Evolutionary conservation across 371 early-diverging fungal genomes (phyloP), one percentile per base, ranked within the genome.

Genomic region (Homolaphlyctis polyrhiza): DNA sequence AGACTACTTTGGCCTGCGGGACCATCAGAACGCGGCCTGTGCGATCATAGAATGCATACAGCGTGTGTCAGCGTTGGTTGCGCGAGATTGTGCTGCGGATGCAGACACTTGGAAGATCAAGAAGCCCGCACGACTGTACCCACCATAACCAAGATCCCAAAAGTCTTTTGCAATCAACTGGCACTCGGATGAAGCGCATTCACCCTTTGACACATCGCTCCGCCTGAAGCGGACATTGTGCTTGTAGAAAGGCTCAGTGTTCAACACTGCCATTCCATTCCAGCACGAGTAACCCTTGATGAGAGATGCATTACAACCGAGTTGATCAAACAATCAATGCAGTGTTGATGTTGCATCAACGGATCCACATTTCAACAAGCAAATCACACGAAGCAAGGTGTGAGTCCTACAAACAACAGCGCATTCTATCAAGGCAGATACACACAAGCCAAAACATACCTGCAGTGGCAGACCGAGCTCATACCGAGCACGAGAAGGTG

Each of bases 261-360:
- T 70, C 5, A 83, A 54, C 13, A 81, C 72, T 0, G 74, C 70
- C 39, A 69, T 54, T 34, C 82, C 82, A 61, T 83, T 83, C 83
- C 81, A 81, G 61, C 80, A 81, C 58, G 82, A 81, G 47, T 72
- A 73, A 25, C 69, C 77, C 58, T 83, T 79, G 49, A 71, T 69
- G 8, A 81, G 84, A 13, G n/a, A n/a, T n/a, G n/a, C n/a, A n/a
- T n/a, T n/a, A n/a, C n/a, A n/a, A n/a, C n/a, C n/a, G n/a, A n/a
- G n/a, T n/a, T n/a, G n/a, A n/a, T n/a, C n/a, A n/a, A n/a, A n/a
- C n/a, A n/a, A n/a, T n/a, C n/a, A n/a, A n/a, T n/a, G n/a, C n/a
- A n/a, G n/a, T n/a, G n/a, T n/a, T n/a, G n/a, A n/a, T n/a, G n/a
- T n/a, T n/a, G n/a, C n/a, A n/a, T n/a, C n/a, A n/a, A n/a, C n/a